phyloP scores from a whole-genome alignment of 768 basidiomycete genomes.

The Lentinus tigrinus region DNA sequence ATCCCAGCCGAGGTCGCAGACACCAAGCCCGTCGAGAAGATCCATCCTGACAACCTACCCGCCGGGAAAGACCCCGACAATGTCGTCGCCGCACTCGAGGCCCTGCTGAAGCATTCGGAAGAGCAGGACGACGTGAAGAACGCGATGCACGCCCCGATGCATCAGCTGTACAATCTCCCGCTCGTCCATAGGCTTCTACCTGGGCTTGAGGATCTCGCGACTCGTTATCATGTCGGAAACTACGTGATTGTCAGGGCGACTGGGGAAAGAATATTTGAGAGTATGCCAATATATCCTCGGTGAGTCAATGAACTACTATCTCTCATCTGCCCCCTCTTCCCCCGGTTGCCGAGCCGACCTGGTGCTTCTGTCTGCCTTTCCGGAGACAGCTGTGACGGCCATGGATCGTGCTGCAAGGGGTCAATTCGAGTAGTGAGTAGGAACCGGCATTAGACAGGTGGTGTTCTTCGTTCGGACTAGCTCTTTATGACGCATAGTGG shows the following conservation, averaged over 20 bases:
- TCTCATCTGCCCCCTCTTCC: too few relatives aligned
- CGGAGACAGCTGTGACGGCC: too few relatives aligned
- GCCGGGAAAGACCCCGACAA: conserved; percentile 16
- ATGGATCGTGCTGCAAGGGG: too few relatives aligned
- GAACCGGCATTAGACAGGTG: too few relatives aligned
- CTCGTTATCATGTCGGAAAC: conserved; percentile 56
- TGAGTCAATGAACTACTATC: neutral
- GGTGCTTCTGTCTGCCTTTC: too few relatives aligned
- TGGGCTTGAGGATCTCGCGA: conserved; percentile 53
- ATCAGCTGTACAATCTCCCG: conserved; percentile 27
- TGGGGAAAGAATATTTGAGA: conserved; percentile 14
- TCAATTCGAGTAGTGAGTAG: too few relatives aligned
- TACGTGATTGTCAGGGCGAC: conserved; percentile 45
- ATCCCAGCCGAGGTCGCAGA: conserved; percentile 1
- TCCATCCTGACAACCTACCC: conserved; percentile 37
- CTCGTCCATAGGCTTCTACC: conserved; percentile 52
- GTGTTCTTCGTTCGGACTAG: too few relatives aligned
- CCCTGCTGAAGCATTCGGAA: conserved; percentile 38
- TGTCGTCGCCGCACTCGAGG: conserved; percentile 32
- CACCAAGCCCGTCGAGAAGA: conserved; percentile 12
- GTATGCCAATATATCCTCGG: conserved; percentile 21
- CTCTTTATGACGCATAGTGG: too few relatives aligned
- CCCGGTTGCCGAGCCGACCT: too few relatives aligned
- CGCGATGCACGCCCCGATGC: conserved; percentile 35
- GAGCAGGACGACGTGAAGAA: conserved; percentile 24